Base-by-base conservation (phyloP, 768 basidiomycete genomes). In the Candolleomyces efflorescens region DNA sequence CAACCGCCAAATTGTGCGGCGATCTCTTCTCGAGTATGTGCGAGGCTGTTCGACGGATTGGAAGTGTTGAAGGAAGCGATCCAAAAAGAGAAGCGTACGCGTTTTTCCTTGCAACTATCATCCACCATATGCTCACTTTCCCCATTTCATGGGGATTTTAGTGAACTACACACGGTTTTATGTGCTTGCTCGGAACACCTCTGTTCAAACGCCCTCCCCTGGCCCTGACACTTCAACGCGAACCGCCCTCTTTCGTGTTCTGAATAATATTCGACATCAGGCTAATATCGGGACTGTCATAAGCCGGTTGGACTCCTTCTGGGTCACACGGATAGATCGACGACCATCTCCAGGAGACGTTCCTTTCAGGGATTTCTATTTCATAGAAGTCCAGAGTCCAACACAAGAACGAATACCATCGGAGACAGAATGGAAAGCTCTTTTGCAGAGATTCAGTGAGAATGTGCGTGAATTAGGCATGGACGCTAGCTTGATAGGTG, bases 81-180 rank as follows among this genome's bases (percentile, higher is more conserved):
- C 48, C 90, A 93, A 64, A 81, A 88, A 60, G 75, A 75, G 54
- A 65, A 75, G 43, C 68, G 87, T 85, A 66, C 38, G 70, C 62
- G 3, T 24, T 38, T 9, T 17, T 36, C 32, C 44, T 12, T 32
- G 23, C 9, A n/a, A n/a, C 24, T n/a, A 11, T 7, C 11, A 5
- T 32, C 7, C 32, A 32, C 32, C 32, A 32, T 32, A 32, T 32
- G 32, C 32, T 32, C 32, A 32, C 32, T 7, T 32, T 32, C 32
- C n/a, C n/a, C 32, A 32, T 32, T 32, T 32, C 32, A 32, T 5
- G 32, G 11, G 2, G 32, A n/a, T 32, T 32, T 11, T 32, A 90
- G 89, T 69, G 18, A 90, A 90, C 62, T 82, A 75, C 53, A 90
- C 89, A 5, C 81, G 87, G 43, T 90, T 90, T 71, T 87, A 82